Evolutionary conservation across 2,329 filamentous ascomycete species (phyloP).

Genomic region (Neocatenulostroma microsporum): DNA sequence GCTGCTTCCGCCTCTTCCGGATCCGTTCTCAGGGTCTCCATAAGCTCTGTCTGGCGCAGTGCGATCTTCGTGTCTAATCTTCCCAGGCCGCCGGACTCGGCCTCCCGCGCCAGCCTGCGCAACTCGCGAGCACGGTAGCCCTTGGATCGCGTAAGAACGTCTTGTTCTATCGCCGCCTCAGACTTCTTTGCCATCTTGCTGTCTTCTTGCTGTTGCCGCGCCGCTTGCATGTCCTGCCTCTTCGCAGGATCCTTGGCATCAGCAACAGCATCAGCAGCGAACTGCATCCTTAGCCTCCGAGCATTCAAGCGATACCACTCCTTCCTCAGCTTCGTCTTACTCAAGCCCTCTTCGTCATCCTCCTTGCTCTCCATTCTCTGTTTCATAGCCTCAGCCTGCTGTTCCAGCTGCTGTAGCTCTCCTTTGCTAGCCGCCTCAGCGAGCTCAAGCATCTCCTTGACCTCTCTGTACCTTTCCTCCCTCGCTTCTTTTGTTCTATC

Average conservation of each 20-base stretch:
- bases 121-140: no score
- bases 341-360: conserved; percentile 6
- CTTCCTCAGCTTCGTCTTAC: conserved; percentile 6
- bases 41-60: no score
- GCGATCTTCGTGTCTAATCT: no score
- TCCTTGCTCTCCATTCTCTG: conserved; percentile 4
- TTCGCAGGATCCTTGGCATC: conserved; percentile 7
- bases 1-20: no score
- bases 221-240: background rate
- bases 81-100: no score
- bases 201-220: background rate
- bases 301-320: conserved; percentile 5
- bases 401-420: conserved; percentile 15
- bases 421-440: conserved; percentile 10
- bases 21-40: no score
- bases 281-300: conserved; percentile 13
- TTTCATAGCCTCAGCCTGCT: conserved; percentile 8
- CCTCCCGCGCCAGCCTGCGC: no score
- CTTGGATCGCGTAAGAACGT: no score
- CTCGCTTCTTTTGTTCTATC: conserved; percentile 12
- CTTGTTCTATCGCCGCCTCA: background rate
- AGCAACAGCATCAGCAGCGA: conserved; percentile 12
- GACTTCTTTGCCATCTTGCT: background rate
- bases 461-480: conserved; percentile 10
- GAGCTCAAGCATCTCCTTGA: conserved; percentile 17